Base-by-base conservation (phyloP, 2,329 filamentous ascomycete genomes). In the Aspergillus sp. region DNA sequence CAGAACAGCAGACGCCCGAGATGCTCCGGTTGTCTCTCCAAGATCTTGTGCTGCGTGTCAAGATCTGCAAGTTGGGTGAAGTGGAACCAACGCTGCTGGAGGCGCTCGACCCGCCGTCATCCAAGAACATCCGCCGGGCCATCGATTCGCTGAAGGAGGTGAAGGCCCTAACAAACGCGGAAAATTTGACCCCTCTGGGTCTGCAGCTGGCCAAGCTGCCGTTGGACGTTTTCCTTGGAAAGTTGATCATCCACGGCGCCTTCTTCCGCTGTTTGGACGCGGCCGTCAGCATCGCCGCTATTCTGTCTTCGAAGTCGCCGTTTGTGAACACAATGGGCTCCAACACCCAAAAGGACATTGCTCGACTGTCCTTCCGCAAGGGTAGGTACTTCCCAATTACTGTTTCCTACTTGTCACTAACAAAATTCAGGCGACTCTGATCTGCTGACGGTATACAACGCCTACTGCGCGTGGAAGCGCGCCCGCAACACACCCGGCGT, bases 61-160 rank as follows among this genome's bases (percentile, higher is more conserved):
- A 99, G 78, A 97, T 97, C 49, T 99, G 94, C 81, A 96, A 96
- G 71, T 85, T 99, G 47, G 95, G 95, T 10, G 89, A 91, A 43
- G 96, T 98, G 57, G 94, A 98, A 73, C 87, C 94, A 68, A 97
- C 93, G 0, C 82, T 99, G 9, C 86, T 90, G 21, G 88, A 93
- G 74, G 95, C 95, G 3, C 82, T 99, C 15, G 95, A 99, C 72
- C 90, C 94, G 0, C 95, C 95, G 0, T 93, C 90, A 0, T 84
- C 90, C 0, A 96, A 94, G 79, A 99, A 98, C 68, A 96, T 99
- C 51, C 89, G 92, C 23, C 87, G 94, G 38, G 94, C 95, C 1
- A 90, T 99, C 57, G 94, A 98, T 74, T 92, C 94, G 3, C 85
- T 99, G 5, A 87, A 98, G 47, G 95, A 99, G 72, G 95, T 97